Evolutionary conservation across 306 rosid species (phyloP), one percentile per base, ranked within the genome.

Genomic region (Cyamopsis tetragonoloba): DNA sequence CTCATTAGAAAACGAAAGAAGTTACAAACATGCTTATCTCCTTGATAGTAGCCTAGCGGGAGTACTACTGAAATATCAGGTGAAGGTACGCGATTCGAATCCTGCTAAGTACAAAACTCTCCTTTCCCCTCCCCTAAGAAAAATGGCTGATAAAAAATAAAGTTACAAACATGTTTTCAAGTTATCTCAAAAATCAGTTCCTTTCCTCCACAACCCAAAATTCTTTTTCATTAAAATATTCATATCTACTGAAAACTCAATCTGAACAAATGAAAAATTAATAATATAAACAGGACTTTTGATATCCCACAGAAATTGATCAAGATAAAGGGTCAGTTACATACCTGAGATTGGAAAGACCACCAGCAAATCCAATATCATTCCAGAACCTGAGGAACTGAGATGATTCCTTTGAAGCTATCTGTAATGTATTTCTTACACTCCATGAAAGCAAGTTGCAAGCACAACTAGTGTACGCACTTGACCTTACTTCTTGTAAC

Each of bases 401-500:
- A 72, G 22, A 27, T 22, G 60, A 68, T 43, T 46, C 44, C 13
- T 50, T 70, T 68, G 51, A 77, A 47, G 71, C 61, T 82, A 75
- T 34, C 17, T 31, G 39, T 31, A n/a, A n/a, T n/a, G n/a, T 47
- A 42, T 58, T 32, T 56, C 63, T 73, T 30, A 70, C 27, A 35
- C 81, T 63, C 74, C 74, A 73, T 60, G 66, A 68, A 49, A 43
- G 55, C 63, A 64, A 70, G 7, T 66, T 74, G 70, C 69, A 38
- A 49, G 35, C 66, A 11, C 79, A 60, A 30, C 32, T 31, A 44
- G 58, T 75, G 37, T 50, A 65, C 37, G 62, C 54, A 71, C 68
- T 66, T 81, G 61, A 73, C 66, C 73, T 60, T 66, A 41, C 66
- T 68, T 81, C 22, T 49, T 58, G 58, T 56, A 70, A 75, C 63